Evolutionary conservation across 1,284 basidiomycete genomes (phyloP).

Genomic region (Fistulinella cinereoalba): DNA sequence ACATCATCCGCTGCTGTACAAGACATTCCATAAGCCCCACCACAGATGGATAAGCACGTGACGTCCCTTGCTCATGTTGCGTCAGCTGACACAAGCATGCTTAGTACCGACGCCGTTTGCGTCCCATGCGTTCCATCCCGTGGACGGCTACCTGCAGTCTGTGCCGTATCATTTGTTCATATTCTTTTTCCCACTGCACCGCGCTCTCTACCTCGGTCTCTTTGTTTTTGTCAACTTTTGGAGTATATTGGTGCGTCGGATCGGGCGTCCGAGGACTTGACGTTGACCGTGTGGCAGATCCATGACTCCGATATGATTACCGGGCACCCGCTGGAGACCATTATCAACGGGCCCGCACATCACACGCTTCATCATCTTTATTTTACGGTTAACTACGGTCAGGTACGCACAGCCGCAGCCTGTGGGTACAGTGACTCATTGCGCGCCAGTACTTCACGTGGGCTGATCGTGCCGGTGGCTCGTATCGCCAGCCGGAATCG

Average conservation of each 20-base stretch:
- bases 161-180: slow-evolving; percentile 94
- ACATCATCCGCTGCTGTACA: slow-evolving; percentile 88
- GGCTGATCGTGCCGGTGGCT: slow-evolving; percentile 82
- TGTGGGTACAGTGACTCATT: too few relatives aligned
- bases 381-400: slow-evolving; percentile 94
- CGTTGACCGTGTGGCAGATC: slow-evolving; percentile 53
- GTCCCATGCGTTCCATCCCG: slow-evolving; percentile 95
- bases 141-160: slow-evolving; percentile 94
- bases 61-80: background rate
- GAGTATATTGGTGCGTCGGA: slow-evolving; percentile 73
- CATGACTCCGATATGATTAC: slow-evolving; percentile 99
- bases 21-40: slow-evolving; percentile 91
- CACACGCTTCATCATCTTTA: slow-evolving; percentile 96
- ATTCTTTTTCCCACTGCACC: slow-evolving; percentile 90
- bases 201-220: slow-evolving; percentile 73
- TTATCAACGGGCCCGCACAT: slow-evolving; percentile 97
- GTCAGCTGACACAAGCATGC: slow-evolving; percentile 1
- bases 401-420: slow-evolving; percentile 31
- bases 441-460: slow-evolving; percentile 87
- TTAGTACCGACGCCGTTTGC: slow-evolving; percentile 95
- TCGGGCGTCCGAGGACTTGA: slow-evolving; percentile 2
- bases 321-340: slow-evolving; percentile 83
- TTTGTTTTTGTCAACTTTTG: slow-evolving; percentile 92
- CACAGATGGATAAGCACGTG: slow-evolving; percentile 95
- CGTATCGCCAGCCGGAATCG: slow-evolving; percentile 84